phyloP scores from a whole-genome alignment of 208 protist species.

The Trypanosoma melophagium region DNA sequence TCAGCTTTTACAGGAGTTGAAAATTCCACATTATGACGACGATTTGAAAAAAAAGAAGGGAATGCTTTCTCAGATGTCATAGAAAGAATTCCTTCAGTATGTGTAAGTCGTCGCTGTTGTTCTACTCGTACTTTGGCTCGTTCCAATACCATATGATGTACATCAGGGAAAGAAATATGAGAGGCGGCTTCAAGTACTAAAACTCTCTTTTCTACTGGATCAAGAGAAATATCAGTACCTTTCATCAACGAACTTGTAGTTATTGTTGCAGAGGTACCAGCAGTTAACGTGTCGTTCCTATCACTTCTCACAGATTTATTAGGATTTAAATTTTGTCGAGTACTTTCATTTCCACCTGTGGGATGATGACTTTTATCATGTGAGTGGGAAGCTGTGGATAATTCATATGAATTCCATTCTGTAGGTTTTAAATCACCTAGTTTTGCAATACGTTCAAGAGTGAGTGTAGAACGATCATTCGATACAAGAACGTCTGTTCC shows the following conservation, averaged over 20 bases:
- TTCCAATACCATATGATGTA: constrained; percentile 18
- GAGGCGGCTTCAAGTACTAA: not conserved
- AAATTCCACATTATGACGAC: not conserved
- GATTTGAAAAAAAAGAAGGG: not conserved
- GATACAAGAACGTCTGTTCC: not conserved
- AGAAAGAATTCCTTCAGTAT: not conserved
- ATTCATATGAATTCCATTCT: not conserved
- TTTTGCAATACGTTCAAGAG: not conserved
- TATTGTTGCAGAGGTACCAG: not conserved
- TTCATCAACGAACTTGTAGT: not conserved
- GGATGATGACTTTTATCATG: not conserved
- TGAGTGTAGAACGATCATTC: not conserved
- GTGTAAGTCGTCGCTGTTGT: not conserved
- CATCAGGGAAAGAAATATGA: constrained; percentile 16
- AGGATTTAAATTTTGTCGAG: not conserved
- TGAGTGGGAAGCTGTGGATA: not conserved
- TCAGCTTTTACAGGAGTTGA: not conserved
- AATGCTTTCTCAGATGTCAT: too few relatives aligned
- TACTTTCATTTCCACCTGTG: not conserved
- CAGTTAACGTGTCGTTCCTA: not conserved
- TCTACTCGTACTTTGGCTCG: constrained; percentile 1
- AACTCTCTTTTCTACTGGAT: constrained; percentile 2
- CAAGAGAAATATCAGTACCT: not conserved
- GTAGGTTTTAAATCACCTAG: not conserved
- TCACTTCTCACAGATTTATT: not conserved